Evolutionary conservation across 2,329 filamentous ascomycete species (phyloP).

Genomic region (Fusarium mexicanum): DNA sequence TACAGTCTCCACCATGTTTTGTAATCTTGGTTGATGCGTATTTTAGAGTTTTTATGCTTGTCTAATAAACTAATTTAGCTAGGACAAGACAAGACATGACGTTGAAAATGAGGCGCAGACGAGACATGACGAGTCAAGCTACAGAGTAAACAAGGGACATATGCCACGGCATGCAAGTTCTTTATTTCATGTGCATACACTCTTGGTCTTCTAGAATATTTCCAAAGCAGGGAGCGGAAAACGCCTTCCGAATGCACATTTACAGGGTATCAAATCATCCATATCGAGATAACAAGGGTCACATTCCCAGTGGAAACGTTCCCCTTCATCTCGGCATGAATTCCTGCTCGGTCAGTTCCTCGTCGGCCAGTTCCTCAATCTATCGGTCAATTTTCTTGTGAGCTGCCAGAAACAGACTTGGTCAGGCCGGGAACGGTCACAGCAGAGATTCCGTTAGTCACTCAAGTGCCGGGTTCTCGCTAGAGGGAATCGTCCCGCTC

Average conservation of each 20-base stretch:
- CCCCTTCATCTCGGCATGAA: conserved; percentile 23
- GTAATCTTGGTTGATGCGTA: neutral
- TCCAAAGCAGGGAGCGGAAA: conserved; percentile 4
- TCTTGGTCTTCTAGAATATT: conserved; percentile 14
- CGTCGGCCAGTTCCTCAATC: neutral
- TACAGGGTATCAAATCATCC: neutral
- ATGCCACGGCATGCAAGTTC: neutral
- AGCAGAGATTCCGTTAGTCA: neutral
- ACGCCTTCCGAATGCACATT: neutral
- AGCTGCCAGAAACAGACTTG: neutral
- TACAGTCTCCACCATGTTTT: neutral
- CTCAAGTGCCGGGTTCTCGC: conserved; percentile 13
- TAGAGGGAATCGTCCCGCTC: conserved; percentile 11
- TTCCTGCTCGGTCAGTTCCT: conserved; percentile 1
- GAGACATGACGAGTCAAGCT: neutral
- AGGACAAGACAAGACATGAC: conserved; percentile 2
- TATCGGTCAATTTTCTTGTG: neutral
- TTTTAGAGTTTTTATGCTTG: conserved; percentile 12
- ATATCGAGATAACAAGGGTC: conserved; percentile 12
- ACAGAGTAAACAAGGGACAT: neutral
- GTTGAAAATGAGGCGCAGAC: conserved; percentile 11
- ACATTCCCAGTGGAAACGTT: neutral
- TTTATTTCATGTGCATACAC: neutral
- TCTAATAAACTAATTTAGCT: neutral
- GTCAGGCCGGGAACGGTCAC: neutral